These are phyloP conservation scores for Viola pubescens DNA, from an alignment of 441 rosid species.

Conservation along the genomic window DNA sequence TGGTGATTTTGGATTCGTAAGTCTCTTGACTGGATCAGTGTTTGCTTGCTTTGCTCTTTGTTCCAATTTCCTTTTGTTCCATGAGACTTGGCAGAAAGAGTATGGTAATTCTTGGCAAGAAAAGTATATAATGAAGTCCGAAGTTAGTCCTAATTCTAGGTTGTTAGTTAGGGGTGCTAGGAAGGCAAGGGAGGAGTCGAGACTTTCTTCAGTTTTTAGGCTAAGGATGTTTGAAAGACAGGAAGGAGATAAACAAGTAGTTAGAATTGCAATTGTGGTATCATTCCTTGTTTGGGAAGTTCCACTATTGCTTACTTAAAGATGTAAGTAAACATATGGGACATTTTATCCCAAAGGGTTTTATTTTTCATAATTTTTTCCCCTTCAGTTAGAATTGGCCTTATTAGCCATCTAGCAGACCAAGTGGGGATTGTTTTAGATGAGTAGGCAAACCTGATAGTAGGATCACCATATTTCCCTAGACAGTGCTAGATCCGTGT, in stretches of 20 bases:
- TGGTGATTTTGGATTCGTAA: not conserved
- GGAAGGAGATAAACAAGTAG: too few species aligned
- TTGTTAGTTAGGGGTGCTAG: too few species aligned
- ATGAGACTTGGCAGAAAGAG: too few species aligned
- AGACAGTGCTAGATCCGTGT: not conserved
- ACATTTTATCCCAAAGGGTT: not conserved
- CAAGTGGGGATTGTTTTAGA: not conserved
- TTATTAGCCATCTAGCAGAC: not conserved
- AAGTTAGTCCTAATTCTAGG: too few species aligned
- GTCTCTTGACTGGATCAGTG: not conserved
- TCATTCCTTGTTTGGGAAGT: not conserved
- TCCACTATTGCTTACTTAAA: constrained; percentile 1
- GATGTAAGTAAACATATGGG: constrained; percentile 6
- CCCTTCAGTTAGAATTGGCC: too few species aligned
- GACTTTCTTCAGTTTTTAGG: too few species aligned
- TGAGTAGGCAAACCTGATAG: not conserved
- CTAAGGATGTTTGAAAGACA: too few species aligned
- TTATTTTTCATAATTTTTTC: not conserved
- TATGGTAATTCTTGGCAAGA: too few species aligned
- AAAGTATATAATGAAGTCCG: too few species aligned
- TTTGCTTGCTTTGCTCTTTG: not conserved
- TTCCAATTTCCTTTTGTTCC: too few species aligned
- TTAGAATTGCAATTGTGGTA: too few species aligned
- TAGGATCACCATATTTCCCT: not conserved
- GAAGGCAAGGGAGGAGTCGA: too few species aligned